Percentiles rank a stretch among this genome's conserved stretches.
Conservation (phyloP, 768 basidiomycete species). For the Auricularia sp. region DNA sequence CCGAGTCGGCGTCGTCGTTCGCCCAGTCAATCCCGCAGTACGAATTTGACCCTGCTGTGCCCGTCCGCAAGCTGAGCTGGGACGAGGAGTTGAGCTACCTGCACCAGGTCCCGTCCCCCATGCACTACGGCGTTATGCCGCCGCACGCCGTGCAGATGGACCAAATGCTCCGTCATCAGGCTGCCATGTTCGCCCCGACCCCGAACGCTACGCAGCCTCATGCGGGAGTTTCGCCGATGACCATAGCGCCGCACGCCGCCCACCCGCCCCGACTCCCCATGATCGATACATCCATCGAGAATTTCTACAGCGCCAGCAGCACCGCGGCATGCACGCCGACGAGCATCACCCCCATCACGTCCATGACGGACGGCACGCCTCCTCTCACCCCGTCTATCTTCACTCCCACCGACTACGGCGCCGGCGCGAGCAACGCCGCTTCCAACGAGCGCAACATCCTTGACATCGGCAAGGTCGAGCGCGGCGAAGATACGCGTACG, state of each 20-base stretch:
- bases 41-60: not conserved
- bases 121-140: not conserved
- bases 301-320: not conserved
- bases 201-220: not conserved
- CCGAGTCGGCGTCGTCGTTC: not conserved
- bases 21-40: not conserved
- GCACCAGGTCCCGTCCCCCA: not conserved
- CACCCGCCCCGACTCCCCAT: not conserved
- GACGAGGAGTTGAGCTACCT: not conserved
- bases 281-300: not conserved
- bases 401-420: constrained; percentile 1
- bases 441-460: constrained; percentile 38
- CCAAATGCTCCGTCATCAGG: not conserved
- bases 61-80: not conserved
- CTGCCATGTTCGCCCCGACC: not conserved
- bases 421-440: not conserved
- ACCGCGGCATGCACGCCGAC: constrained; percentile 3
- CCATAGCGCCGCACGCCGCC: not conserved
- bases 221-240: not conserved
- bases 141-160: not conserved
- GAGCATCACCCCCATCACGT: constrained; percentile 17
- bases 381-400: constrained; percentile 4
- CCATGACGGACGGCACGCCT: not conserved
- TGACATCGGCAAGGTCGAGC: constrained; percentile 61
- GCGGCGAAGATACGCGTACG: constrained; percentile 68